These are phyloP conservation scores for Elsinoe ampelina DNA, from an alignment of 2,329 filamentous ascomycete genomes.

Conservation along the genomic window DNA sequence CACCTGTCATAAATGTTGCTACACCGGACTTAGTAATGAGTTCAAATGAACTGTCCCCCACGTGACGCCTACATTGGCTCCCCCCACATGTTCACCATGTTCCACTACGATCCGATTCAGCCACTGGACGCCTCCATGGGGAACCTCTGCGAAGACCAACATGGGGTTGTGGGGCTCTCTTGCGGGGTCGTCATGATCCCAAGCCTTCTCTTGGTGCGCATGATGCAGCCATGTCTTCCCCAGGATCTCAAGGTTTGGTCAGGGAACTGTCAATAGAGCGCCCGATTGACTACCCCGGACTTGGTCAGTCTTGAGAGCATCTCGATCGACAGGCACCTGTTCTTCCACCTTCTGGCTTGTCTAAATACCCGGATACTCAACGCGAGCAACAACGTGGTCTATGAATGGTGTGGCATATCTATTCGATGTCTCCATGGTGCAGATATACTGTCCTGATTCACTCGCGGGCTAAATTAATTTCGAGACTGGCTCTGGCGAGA, in stretches of 20 bases:
- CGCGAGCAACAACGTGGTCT: too few species aligned
- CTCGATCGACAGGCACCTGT: constrained; percentile 9
- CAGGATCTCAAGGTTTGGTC: constrained; percentile 7
- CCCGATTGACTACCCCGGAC: constrained; percentile 3
- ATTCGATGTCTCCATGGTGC: too few species aligned
- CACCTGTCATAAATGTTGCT: too few species aligned
- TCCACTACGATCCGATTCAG: background rate
- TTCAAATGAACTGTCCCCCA: too few species aligned
- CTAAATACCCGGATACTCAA: background rate
- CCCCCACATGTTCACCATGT: background rate
- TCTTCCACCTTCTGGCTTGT: background rate
- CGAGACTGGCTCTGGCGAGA: background rate
- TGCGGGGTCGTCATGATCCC: constrained; percentile 3
- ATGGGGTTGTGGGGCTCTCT: background rate
- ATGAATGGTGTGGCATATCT: too few species aligned
- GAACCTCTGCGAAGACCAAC: background rate
- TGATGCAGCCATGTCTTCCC: constrained; percentile 12
- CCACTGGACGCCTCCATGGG: background rate
- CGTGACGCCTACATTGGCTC: background rate
- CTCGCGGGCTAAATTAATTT: background rate
- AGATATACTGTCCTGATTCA: too few species aligned
- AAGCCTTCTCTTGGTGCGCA: background rate
- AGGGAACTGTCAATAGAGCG: constrained; percentile 1
- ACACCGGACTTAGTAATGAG: too few species aligned
- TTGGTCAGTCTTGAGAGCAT: constrained; percentile 5